Percentiles rank a stretch among this genome's conserved stretches.
Conservation (phyloP, 2,329 filamentous ascomycete species). For the Cytospora leucostoma region DNA sequence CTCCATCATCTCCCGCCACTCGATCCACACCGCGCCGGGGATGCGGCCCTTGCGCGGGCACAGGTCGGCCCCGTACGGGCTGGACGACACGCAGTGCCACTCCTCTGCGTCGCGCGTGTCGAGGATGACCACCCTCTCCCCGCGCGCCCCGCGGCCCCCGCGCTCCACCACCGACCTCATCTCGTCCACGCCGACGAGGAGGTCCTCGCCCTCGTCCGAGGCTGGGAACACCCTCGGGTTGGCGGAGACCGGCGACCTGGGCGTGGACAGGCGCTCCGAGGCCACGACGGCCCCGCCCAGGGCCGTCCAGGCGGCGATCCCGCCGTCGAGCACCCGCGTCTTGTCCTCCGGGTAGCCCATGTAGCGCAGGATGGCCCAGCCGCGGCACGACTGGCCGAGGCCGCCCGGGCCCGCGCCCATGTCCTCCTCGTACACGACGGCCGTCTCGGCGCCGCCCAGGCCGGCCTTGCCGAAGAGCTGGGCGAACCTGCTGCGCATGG, state of each 20-base stretch:
- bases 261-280: background rate
- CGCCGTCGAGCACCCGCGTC: background rate
- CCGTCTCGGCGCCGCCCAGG: background rate
- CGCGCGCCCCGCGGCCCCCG: background rate
- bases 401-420: background rate
- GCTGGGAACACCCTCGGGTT: background rate
- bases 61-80: background rate
- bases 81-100: background rate
- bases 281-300: background rate
- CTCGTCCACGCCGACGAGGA: background rate
- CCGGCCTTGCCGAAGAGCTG: background rate
- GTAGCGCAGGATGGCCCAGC: constrained; percentile 3
- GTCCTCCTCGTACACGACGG: background rate
- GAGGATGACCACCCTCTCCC: background rate
- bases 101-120: background rate
- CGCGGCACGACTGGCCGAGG: background rate
- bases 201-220: background rate
- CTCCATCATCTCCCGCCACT: constrained; percentile 1
- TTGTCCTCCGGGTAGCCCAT: background rate
- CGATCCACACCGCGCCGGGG: background rate
- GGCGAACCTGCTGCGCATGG: background rate
- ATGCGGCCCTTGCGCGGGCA: constrained; percentile 2
- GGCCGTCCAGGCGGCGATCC: background rate
- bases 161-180: background rate
- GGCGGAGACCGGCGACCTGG: background rate